Evolutionary conservation across 306 rosid species (phyloP), one percentile per base, ranked within the genome.

Genomic region (Rubus idaeus): DNA sequence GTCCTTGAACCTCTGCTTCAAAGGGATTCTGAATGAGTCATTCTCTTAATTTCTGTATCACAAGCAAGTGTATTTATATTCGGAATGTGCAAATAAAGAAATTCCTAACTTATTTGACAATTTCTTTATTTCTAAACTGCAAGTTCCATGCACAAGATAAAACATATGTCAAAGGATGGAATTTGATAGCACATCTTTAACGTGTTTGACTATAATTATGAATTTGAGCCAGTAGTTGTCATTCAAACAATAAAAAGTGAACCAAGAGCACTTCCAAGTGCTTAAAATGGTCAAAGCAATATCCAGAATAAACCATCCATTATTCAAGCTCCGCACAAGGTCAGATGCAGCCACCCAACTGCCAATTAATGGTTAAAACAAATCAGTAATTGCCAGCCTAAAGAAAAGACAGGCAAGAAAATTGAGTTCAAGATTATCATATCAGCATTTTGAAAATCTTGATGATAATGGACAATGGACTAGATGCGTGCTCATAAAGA

Each of bases 321-420:
- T 66, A 79, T 72, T 78, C 40, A 77, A 73, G 83, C 84, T 83
- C 70, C 62, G 75, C 4, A 40, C 4, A 8, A 14, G 60, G 75
- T 88, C 82, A 91, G 77, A 87, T 45, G 91, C 87, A 80, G 81
- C 96, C 96, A 51, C 97, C 96, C 89, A 90, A 82, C 97, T 93
- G 91, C 86, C 79, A 86, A 79, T 78, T 70, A 76, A 84, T 16
- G 6, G 42, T 45, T 13, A 35, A 60, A 76, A 35, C 42, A 69
- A 60, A 49, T 70, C 68, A 80, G 62, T 12, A 58, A 74, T 44
- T 30, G 44, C n/a, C 40, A 66, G 42, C 44, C 61, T 37, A 30
- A 56, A 41, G 51, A 6, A n/a, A 45, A 35, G 58, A 58, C 41
- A 52, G 12, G 20, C 63, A 68, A 75, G 8, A 45, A 57, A 8